Percentiles rank a stretch among this genome's conserved stretches.
Conservation (phyloP, 192 early-diverging fungal species). For the Gryganskiella cystojenkinii region DNA sequence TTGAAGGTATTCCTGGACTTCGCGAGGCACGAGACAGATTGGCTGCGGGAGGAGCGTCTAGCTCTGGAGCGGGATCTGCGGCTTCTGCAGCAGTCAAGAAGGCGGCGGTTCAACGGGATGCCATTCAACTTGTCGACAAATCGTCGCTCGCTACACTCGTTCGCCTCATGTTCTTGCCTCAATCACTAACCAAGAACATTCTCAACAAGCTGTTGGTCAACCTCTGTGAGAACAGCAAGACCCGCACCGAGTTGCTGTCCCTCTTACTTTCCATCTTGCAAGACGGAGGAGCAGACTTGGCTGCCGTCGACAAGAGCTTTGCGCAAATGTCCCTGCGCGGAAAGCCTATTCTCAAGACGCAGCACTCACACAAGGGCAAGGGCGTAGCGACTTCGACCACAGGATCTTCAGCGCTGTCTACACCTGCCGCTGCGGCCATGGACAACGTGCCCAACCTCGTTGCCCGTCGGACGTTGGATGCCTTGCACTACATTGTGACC, state of each 20-base stretch:
- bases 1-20: conserved; percentile 41
- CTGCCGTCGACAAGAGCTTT: conserved; percentile 81
- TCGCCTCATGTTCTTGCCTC: conserved; percentile 89
- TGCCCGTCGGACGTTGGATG: conserved; percentile 88
- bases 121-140: conserved; percentile 85
- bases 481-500: conserved; percentile 80
- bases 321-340: conserved; percentile 75
- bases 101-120: conserved; percentile 64
- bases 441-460: conserved; percentile 90
- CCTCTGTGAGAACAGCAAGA: conserved; percentile 90
- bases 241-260: conserved; percentile 85
- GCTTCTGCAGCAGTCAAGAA: conserved; percentile 39
- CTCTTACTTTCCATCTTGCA: conserved; percentile 88
- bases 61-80: conserved; percentile 7
- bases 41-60: conserved; percentile 13
- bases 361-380: conserved; percentile 39
- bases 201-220: conserved; percentile 80
- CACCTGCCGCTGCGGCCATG: conserved; percentile 38
- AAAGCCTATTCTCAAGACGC: conserved; percentile 61
- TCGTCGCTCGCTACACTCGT: conserved; percentile 83
- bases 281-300: conserved; percentile 82
- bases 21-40: conserved; percentile 52
- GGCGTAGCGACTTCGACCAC: neutral
- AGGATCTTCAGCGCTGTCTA: conserved; percentile 18
- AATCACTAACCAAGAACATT: conserved; percentile 72